Evolutionary conservation across 208 protist genomes (phyloP), one percentile per base, ranked within the genome.

Genomic region (Naegleria gruberi): DNA sequence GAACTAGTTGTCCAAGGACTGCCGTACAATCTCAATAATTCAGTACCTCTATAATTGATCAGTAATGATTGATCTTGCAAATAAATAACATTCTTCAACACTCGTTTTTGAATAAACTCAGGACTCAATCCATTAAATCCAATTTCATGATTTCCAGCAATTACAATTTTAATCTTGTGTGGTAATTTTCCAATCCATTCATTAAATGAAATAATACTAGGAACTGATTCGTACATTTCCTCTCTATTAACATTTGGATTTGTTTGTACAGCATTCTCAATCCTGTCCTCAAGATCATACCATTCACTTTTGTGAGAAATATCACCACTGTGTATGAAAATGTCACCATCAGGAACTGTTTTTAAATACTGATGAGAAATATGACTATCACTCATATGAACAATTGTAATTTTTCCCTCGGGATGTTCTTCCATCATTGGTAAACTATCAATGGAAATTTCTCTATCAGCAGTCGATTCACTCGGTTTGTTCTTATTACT

Each of bases 131-230:
- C 41, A 19, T 90, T 87, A 19, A 87, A 65, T 47, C 41, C 44
- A 83, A 57, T 42, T 30, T 91, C 90, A 83, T 91, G 90, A 81
- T 91, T 91, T 45, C 90, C 90, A 30, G 26, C 17, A 23, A 91
- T 89, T 41, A 91, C 90, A 47, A 91, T 86, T 91, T 91, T 91
- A 34, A 90, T 26, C 89, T 91, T 91, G 55, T 91, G 90, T 1
- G 90, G 90, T 37, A 91, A 90, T 89, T 73, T 87, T 19, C 44
- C 89, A 45, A 91, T 65, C 90, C 90, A 91, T 17, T 91, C 37
- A 85, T 91, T 91, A 57, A 91, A 91, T 65, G 51, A 65, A 65
- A 65, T 65, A 3, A 65, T 23, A 19, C 51, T 65, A 23, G 51
- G 51, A 65, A 23, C 51, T 30, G 19, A 65, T 65, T 65, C 30